Evolutionary conservation across 2,329 filamentous ascomycete species (phyloP), one percentile per base, ranked within the genome.

Genomic region (Cladosporium velox): DNA sequence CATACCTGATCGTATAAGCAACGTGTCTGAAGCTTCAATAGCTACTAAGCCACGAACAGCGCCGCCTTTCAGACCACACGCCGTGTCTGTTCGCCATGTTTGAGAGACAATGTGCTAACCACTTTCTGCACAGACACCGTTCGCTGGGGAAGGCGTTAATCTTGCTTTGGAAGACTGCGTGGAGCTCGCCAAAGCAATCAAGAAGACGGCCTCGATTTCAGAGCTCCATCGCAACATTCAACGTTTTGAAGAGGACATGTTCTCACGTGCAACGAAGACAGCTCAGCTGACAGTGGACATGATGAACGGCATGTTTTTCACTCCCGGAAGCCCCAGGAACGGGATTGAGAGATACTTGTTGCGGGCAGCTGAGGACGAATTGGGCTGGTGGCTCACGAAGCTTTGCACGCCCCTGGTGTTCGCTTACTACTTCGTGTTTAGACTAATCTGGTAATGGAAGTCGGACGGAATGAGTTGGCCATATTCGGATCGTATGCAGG

Each of bases 251-350:
- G 52, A 70, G 26, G 71, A 75, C n/a, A 78, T 80, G 77, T 79
- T 78, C 59, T 64, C 55, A n/a, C 70, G 76, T 8, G 76, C 76
- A n/a, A 75, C 74, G 15, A 69, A 70, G 54, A 76, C 70, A n/a
- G 74, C 77, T 61, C 68, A 74, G 49, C 51, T 74, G 64, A 80
- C 78, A 11, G 81, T 81, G 58, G 82, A 85, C 64, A 71, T 80
- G 70, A 80, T 81, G 71, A 74, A 77, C 34, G 76, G 80, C 47
- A 84, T 82, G 80, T 79, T 85, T 70, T 82, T 83, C 66, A 83
- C 80, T 0, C 76, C 79, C 3, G 81, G 79, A 2, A 79, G 80
- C 11, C 84, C 84, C 21, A 74, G 79, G 54, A 73, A 76, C 4
- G 74, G 79, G 18, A 81, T 86, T 63, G 78, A 81, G 28, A 76